Evolutionary conservation across 2,329 filamentous ascomycete genomes (phyloP), one percentile per base, ranked within the genome.

Genomic region (Stemphylium lycopersici): DNA sequence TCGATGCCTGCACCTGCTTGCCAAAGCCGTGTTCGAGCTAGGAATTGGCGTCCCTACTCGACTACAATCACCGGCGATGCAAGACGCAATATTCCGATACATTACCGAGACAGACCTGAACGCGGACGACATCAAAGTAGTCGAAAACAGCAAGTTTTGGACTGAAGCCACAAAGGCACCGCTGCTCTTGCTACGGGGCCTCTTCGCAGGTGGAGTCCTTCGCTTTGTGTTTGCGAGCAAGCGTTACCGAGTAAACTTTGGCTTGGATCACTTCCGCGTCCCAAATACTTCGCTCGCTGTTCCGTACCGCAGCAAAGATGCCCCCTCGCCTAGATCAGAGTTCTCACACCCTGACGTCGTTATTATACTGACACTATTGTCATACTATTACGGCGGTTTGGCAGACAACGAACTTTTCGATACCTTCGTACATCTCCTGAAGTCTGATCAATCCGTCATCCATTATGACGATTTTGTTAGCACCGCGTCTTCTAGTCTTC

Each of bases 271-370:
- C 0, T 51, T 7, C 7, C 65, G 72, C 0, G 63, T 85, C 82
- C 65, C 89, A 85, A 56, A 83, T 84, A 72, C 67, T 0, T 48
- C 56, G n/a, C 65, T 75, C 3, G 73, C 70, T 0, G 88, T 91
- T 0, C 88, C 88, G 0, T 91, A 82, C 43, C 79, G 83, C 10
- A 85, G 86, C 0, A 90, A 91, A 52, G 88, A 87, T 2, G 77
- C 81, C 0, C 87, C 88, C 0, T 82, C 81, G 0, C 81, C 84
- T 0, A 80, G 84, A 5, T 83, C 87, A 0, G 88, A 91, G 61
- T 91, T 83, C 65, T 84, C 86, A 0, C 87, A 91, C 58, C 86
- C 87, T 0, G 83, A 91, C 61, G 85, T 89, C 0, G 80, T 84
- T 0, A 87, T 91, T 2, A 31, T 86, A 0, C 76, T 91, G 1